These are phyloP conservation scores for Aspergillus incahuasiensis DNA, from an alignment of 495 filamentous ascomycete species.

Conservation along the genomic window DNA sequence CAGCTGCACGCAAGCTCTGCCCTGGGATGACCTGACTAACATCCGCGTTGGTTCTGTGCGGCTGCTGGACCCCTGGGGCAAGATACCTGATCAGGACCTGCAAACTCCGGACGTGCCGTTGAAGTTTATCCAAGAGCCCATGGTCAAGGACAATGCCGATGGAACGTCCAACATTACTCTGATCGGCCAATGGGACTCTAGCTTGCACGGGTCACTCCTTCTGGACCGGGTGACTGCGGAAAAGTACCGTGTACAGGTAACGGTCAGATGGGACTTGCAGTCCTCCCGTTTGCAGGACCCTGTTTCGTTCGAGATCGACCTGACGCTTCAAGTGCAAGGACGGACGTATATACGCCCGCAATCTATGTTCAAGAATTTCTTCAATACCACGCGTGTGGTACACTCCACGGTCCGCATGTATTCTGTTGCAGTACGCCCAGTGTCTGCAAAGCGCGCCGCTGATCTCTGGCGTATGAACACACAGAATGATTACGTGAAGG, in stretches of 20 bases:
- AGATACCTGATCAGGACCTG: constrained; percentile 71
- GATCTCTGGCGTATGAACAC: constrained; percentile 98
- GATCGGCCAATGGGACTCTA: constrained; percentile 92
- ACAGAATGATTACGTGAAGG: constrained; percentile 87
- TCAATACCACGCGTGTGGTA: constrained; percentile 77
- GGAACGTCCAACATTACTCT: constrained; percentile 86
- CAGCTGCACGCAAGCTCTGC: constrained; percentile 79
- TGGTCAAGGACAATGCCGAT: constrained; percentile 75
- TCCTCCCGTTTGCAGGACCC: constrained; percentile 74
- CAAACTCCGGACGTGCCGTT: constrained; percentile 69
- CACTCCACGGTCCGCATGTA: constrained; percentile 84
- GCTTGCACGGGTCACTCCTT: constrained; percentile 80
- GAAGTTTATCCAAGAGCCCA: constrained; percentile 68
- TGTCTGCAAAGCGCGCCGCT: constrained; percentile 81
- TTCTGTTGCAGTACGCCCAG: constrained; percentile 76
- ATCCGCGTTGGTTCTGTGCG: constrained; percentile 75
- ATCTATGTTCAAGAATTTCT: constrained; percentile 82
- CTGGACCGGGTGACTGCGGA: constrained; percentile 87
- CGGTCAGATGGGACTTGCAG: constrained; percentile 74
- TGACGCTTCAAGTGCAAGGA: constrained; percentile 77
- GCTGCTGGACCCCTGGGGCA: constrained; percentile 78
- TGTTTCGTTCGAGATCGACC: constrained; percentile 76
- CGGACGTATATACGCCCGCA: constrained; percentile 78
- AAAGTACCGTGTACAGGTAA: constrained; percentile 86
- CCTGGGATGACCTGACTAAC: constrained; percentile 75